phyloP scores from a whole-genome alignment of 495 filamentous ascomycete genomes.

The Xylaria nigripes region DNA sequence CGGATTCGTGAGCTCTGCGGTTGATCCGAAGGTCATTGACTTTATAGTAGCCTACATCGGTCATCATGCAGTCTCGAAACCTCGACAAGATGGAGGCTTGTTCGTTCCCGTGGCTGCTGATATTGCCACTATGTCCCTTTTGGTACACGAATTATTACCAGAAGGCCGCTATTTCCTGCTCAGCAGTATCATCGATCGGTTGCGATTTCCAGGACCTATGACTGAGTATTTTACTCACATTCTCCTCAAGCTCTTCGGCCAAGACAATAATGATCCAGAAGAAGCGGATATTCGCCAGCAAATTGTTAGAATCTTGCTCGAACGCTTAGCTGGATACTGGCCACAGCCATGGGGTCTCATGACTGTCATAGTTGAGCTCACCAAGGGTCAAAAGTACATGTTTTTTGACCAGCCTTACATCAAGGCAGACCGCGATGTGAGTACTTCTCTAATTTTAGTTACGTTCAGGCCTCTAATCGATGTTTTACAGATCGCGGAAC shows the following conservation, averaged over 20 bases:
- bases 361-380: constrained; percentile 78
- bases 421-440: constrained; percentile 77
- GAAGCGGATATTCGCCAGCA: constrained; percentile 80
- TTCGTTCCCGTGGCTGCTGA: constrained; percentile 67
- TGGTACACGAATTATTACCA: constrained; percentile 63
- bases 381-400: constrained; percentile 79
- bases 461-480: not conserved
- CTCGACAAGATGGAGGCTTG: constrained; percentile 40
- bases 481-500: constrained; percentile 32
- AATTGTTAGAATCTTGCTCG: constrained; percentile 77
- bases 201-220: constrained; percentile 80
- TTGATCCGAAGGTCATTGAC: constrained; percentile 67
- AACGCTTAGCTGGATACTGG: constrained; percentile 79
- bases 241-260: constrained; percentile 78
- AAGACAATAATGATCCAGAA: constrained; percentile 65
- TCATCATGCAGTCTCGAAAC: constrained; percentile 50
- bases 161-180: constrained; percentile 81
- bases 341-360: constrained; percentile 96
- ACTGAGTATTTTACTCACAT: constrained; percentile 91
- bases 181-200: constrained; percentile 78
- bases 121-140: constrained; percentile 60
- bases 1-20: constrained; percentile 53
- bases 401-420: constrained; percentile 93
- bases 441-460: constrained; percentile 15
- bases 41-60: constrained; percentile 79